Percentiles rank a stretch among this genome's conserved stretches.
Conservation (phyloP, 805 yeast genomes). For the Cyberlindnera maritima region DNA sequence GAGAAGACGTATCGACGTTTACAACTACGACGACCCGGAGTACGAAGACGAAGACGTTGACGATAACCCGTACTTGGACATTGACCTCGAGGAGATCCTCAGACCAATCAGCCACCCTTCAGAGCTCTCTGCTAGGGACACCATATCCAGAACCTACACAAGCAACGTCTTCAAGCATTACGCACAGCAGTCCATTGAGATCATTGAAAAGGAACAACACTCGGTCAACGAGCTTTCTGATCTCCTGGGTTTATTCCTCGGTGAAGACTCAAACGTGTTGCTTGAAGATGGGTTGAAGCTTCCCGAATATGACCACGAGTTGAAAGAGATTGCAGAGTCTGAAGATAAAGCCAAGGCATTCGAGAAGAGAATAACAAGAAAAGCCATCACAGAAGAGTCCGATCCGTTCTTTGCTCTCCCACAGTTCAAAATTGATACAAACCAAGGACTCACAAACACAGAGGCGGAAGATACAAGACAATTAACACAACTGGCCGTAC, state of each 20-base stretch:
- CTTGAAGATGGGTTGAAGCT: slow-evolving; percentile 63
- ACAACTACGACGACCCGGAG: slow-evolving; percentile 22
- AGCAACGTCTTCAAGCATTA: slow-evolving; percentile 53
- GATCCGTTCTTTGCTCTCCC: slow-evolving; percentile 74
- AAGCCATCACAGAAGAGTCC: slow-evolving; percentile 29
- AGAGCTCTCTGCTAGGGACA: slow-evolving; percentile 70
- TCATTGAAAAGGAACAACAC: slow-evolving; percentile 78
- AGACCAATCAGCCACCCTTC: slow-evolving; percentile 80
- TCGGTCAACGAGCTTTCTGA: slow-evolving; percentile 69
- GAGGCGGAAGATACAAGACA: slow-evolving; percentile 71
- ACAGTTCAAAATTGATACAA: slow-evolving; percentile 37
- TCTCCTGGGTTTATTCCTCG: slow-evolving; percentile 75
- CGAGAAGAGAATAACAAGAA: slow-evolving; percentile 32
- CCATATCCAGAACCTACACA: slow-evolving; percentile 64
- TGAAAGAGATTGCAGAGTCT: slow-evolving; percentile 20
- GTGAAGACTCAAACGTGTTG: slow-evolving; percentile 76
- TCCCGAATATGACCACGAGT: slow-evolving; percentile 52
- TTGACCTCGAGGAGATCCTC: slow-evolving; percentile 57
- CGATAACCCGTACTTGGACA: slow-evolving; percentile 44
- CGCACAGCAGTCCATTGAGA: slow-evolving; percentile 70
- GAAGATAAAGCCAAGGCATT: slow-evolving; percentile 12
- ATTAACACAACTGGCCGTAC: slow-evolving; percentile 72
- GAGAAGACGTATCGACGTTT: slow-evolving; percentile 28
- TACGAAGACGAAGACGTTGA: slow-evolving; percentile 34
- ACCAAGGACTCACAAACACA: slow-evolving; percentile 50